Percentiles rank a stretch among this genome's conserved stretches.
Conservation (phyloP, 208 protist species). For the Lotmaria passim region DNA sequence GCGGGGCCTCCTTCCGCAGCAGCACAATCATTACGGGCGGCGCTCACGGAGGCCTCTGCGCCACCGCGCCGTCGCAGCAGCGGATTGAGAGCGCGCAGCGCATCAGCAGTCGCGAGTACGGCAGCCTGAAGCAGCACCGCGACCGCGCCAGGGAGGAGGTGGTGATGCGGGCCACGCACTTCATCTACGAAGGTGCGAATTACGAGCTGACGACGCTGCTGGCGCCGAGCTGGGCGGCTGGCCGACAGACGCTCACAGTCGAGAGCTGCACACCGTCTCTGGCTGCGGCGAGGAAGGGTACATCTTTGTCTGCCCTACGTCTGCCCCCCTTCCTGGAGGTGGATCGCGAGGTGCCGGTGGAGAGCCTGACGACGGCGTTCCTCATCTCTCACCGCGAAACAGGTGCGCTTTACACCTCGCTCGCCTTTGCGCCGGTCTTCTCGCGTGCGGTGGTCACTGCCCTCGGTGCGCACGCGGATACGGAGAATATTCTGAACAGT, state of each 20-base stretch:
- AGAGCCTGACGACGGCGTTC: conserved; percentile 60
- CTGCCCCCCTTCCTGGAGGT: conserved; percentile 72
- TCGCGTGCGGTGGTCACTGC: conserved; percentile 39
- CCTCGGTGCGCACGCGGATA: conserved; percentile 47
- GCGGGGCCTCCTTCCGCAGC: conserved; percentile 25
- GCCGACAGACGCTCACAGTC: conserved; percentile 63
- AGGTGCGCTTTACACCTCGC: conserved; percentile 75
- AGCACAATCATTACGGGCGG: not conserved
- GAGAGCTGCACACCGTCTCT: conserved; percentile 33
- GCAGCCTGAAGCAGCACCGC: conserved; percentile 59
- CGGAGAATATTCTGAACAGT: conserved; percentile 49
- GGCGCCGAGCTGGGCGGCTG: conserved; percentile 59
- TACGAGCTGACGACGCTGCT: conserved; percentile 75
- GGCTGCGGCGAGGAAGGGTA: not conserved
- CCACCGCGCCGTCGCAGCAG: conserved; percentile 31
- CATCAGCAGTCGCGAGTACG: conserved; percentile 81
- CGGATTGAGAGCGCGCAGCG: conserved; percentile 57
- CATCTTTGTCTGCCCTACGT: conserved; percentile 17
- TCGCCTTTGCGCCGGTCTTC: conserved; percentile 77
- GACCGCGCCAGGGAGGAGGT: conserved; percentile 57
- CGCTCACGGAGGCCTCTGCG: conserved; percentile 1
- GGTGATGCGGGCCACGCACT: conserved; percentile 53
- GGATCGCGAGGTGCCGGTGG: conserved; percentile 74
- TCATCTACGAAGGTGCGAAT: conserved; percentile 59
- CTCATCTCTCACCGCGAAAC: conserved; percentile 72